Evolutionary conservation across 108 stramenopile genomes (phyloP).

Genomic region (Skeletonema costatum): DNA sequence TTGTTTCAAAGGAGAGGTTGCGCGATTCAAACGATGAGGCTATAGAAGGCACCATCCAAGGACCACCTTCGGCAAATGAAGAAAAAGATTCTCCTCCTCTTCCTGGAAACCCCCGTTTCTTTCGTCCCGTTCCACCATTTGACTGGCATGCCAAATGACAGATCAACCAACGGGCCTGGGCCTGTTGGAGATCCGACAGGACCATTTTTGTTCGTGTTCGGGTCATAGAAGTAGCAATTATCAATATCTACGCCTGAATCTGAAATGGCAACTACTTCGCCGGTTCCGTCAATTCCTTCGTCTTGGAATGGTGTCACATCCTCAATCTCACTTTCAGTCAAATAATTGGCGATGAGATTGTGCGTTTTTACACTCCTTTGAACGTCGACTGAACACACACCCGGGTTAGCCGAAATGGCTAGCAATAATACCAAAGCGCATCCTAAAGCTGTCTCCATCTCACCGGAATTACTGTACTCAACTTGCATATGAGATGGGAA

Average conservation of each 20-base stretch:
- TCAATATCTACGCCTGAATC: constrained; percentile 51
- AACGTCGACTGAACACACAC: constrained; percentile 25
- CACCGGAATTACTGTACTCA: constrained; percentile 22
- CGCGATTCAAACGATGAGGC: constrained; percentile 26
- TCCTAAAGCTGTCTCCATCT: constrained; percentile 6
- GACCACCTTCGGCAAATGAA: constrained; percentile 73
- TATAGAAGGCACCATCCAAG: constrained; percentile 36
- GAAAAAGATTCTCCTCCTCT: constrained; percentile 45
- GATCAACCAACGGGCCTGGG: no score
- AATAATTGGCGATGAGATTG: constrained; percentile 11
- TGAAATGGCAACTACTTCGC: constrained; percentile 39
- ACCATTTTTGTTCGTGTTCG: neutral
- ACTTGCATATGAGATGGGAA: constrained; percentile 1
- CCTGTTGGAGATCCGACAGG: no score
- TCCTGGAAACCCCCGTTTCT: constrained; percentile 68
- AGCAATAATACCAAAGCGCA: constrained; percentile 17
- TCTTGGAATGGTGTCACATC: constrained; percentile 34
- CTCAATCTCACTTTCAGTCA: constrained; percentile 27
- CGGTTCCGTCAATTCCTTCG: constrained; percentile 39
- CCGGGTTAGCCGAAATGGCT: constrained; percentile 11
- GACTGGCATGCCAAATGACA: constrained; percentile 57
- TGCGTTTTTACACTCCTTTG: neutral
- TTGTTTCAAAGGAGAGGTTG: constrained; percentile 73
- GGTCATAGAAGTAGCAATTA: constrained; percentile 54
- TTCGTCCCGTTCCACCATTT: constrained; percentile 76